phyloP scores from a whole-genome alignment of 805 yeast genomes.

The Cyberlindnera maclurae region DNA sequence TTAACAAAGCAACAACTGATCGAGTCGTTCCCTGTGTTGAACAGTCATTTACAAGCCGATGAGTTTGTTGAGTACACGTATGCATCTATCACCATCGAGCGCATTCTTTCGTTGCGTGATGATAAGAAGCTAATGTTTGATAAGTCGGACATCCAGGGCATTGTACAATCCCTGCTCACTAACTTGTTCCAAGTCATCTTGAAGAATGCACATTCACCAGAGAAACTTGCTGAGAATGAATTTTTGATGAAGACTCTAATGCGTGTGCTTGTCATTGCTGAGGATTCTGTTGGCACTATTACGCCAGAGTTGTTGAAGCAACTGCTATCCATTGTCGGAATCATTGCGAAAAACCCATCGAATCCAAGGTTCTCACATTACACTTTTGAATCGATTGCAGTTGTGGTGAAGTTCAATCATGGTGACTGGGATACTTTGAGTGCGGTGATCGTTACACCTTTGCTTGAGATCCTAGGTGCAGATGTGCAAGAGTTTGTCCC shows the following conservation, averaged over 20 bases:
- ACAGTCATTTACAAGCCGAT: constrained; percentile 56
- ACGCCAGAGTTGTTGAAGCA: constrained; percentile 49
- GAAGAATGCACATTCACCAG: constrained; percentile 59
- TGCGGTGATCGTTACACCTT: constrained; percentile 53
- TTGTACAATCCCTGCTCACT: constrained; percentile 52
- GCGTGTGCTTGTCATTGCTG: constrained; percentile 71
- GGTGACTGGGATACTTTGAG: constrained; percentile 28
- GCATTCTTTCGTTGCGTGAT: constrained; percentile 66
- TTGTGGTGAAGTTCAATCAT: constrained; percentile 49
- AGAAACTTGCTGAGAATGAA: constrained; percentile 91
- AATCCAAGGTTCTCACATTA: constrained; percentile 92
- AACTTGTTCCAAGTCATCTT: constrained; percentile 64
- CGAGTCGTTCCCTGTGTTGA: constrained; percentile 72
- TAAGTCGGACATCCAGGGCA: constrained; percentile 63
- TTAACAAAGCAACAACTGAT: constrained; percentile 76
- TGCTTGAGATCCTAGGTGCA: constrained; percentile 60
- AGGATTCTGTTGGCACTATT: constrained; percentile 48
- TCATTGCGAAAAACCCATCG: constrained; percentile 83
- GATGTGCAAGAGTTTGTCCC: constrained; percentile 95
- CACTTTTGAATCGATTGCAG: constrained; percentile 82
- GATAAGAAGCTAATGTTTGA: constrained; percentile 56
- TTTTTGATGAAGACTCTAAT: constrained; percentile 83
- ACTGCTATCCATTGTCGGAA: constrained; percentile 57
- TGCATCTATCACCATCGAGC: constrained; percentile 88
- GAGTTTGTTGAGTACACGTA: constrained; percentile 87